These are phyloP conservation scores for Forsythia viridissima DNA, from an alignment of 257 asterid species.

Conservation along the genomic window DNA sequence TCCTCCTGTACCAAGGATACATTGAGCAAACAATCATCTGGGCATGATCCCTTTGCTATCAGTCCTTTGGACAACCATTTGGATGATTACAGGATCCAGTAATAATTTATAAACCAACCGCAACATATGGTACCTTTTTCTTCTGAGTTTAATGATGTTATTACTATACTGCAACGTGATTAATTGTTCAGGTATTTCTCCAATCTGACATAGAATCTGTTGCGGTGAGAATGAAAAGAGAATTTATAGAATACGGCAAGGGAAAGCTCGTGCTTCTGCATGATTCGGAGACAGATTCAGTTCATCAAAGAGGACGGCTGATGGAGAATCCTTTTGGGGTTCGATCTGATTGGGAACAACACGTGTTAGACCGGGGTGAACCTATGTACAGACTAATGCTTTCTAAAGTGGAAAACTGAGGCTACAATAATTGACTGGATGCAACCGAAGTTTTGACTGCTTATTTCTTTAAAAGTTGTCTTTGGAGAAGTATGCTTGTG, in stretches of 20 bases:
- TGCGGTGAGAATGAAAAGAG: slow-evolving; percentile 68
- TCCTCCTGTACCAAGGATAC: background rate
- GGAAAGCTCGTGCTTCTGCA: slow-evolving; percentile 54
- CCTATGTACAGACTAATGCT: slow-evolving; percentile 84
- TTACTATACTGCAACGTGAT: background rate
- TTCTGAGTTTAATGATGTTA: slow-evolving; percentile 2
- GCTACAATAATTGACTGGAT: slow-evolving; percentile 23
- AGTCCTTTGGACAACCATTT: slow-evolving; percentile 5
- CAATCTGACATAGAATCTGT: slow-evolving; percentile 91
- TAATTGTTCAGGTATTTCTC: slow-evolving; percentile 66
- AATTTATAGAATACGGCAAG: slow-evolving; percentile 54
- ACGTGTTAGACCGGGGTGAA: slow-evolving; percentile 72
- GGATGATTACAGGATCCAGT: background rate
- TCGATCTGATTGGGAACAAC: slow-evolving; percentile 91
- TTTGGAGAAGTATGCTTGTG: slow-evolving; percentile 1
- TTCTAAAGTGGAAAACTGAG: slow-evolving; percentile 34
- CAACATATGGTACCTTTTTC: background rate
- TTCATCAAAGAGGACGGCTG: slow-evolving; percentile 48
- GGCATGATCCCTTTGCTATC: background rate
- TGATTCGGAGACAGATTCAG: slow-evolving; percentile 19
- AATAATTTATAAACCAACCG: background rate
- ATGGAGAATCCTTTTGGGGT: slow-evolving; percentile 79
- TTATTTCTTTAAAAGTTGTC: slow-evolving; percentile 1
- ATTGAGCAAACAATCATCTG: slow-evolving; percentile 2
- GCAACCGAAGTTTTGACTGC: background rate